A percentile compares a stretch with the other conserved stretches of the same genome.
Evolutionary conservation across 768 basidiomycete genomes (phyloP).

Genomic region (Botryobasidium botryosum): DNA sequence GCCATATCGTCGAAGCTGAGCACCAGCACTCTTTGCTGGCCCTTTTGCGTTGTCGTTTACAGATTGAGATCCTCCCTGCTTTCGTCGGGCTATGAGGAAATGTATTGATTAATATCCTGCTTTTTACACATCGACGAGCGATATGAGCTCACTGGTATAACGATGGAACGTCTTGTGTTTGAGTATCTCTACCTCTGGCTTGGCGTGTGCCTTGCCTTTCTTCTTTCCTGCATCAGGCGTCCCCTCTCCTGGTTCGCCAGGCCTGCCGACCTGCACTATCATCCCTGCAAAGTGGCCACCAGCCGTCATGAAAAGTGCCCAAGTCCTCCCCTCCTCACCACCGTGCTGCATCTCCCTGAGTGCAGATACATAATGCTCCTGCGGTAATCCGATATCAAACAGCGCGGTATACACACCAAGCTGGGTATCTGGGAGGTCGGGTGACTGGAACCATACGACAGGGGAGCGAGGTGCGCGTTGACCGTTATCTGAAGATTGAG

Average conservation of each 20-base stretch:
- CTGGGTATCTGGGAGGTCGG: conserved; percentile 56
- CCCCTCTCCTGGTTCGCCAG: conserved; percentile 28
- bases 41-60: conserved; percentile 87
- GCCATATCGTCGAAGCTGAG: conserved; percentile 82
- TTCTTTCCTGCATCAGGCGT: conserved; percentile 23
- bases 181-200: conserved; percentile 65
- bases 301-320: conserved; percentile 94
- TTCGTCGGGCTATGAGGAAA: conserved; percentile 56
- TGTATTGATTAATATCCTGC: neutral
- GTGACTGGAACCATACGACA: conserved; percentile 80
- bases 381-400: conserved; percentile 34
- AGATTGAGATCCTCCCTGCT: conserved; percentile 92
- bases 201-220: conserved; percentile 43
- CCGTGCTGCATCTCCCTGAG: conserved; percentile 47
- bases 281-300: conserved; percentile 98
- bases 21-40: conserved; percentile 85
- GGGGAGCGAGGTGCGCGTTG: conserved; percentile 42
- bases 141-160: conserved; percentile 67
- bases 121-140: neutral
- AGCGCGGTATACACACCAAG: conserved; percentile 72
- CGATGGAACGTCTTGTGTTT: conserved; percentile 94
- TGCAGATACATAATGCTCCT: conserved; percentile 36
- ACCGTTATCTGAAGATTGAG: conserved; percentile 24
- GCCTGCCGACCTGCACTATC: conserved; percentile 50
- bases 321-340: conserved; percentile 43